These are phyloP conservation scores for Coprinopsis strossmayeri DNA, from an alignment of 768 basidiomycete genomes.

Conservation along the genomic window DNA sequence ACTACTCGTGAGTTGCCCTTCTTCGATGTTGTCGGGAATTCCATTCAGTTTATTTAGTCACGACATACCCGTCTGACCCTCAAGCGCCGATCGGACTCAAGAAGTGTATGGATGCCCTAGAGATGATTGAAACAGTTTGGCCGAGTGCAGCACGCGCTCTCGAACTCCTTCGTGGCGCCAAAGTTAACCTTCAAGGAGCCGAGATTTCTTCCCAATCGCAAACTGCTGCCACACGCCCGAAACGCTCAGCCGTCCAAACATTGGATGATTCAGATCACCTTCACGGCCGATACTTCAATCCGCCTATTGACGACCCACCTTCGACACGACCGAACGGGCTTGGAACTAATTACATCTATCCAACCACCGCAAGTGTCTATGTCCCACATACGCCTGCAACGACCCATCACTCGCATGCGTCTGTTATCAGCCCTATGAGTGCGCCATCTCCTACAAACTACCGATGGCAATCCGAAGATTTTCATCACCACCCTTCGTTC, in stretches of 20 bases:
- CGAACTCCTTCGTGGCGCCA: conserved; percentile 64
- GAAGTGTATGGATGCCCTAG: conserved; percentile 62
- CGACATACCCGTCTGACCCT: conserved; percentile 58
- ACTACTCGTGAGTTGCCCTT: conserved; percentile 48
- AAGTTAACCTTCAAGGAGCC: conserved; percentile 26
- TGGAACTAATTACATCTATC: conserved; percentile 8
- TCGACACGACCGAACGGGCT: conserved; percentile 1
- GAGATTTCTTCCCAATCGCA: conserved; percentile 1
- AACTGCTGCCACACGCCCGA: conserved; percentile 33
- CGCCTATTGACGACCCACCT: not conserved
- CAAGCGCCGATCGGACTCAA: conserved; percentile 59
- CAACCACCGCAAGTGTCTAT: conserved; percentile 5
- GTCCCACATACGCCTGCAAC: conserved; percentile 6
- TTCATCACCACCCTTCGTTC: conserved; percentile 15
- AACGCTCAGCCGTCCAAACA: conserved; percentile 54
- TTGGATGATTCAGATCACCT: conserved; percentile 27
- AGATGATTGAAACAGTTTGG: conserved; percentile 65
- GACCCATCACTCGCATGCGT: conserved; percentile 6
- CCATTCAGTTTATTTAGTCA: conserved; percentile 34
- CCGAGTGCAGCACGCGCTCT: conserved; percentile 70
- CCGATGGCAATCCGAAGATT: conserved; percentile 15
- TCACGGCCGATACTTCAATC: conserved; percentile 5
- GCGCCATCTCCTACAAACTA: conserved; percentile 12
- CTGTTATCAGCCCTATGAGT: conserved; percentile 11
- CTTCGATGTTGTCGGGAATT: not conserved